Evolutionary conservation across 1,139 yeast species (phyloP), one percentile per base, ranked within the genome.

Genomic region (Saccharomyces hybrid): DNA sequence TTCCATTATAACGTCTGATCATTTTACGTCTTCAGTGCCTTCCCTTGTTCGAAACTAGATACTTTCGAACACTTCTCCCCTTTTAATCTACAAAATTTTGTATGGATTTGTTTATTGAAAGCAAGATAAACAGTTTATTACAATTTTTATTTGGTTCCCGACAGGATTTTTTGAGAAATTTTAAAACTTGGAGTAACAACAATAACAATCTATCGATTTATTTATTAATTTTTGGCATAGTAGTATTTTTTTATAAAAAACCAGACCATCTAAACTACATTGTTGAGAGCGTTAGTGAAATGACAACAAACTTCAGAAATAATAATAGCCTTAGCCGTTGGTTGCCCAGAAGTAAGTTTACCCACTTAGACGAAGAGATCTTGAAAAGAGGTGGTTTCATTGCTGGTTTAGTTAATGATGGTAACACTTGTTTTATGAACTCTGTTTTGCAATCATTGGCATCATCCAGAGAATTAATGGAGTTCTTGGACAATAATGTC

Each of bases 351-450:
- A 38, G 50, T 27, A 48, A 32, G 25, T 53, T 53, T 50, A 56
- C 60, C 13, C 61, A 59, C 47, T 56, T 61, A 48, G 66, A 65
- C 31, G 63, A 61, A 13, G 50, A 48, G 13, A 59, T 66, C 34
- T 48, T 65, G n/a, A 57, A 61, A 46, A 59, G 62, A n/a, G 93
- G 93, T 57, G 91, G 91, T 3, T 81, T 79, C 58, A 79, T 88
- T 42, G 97, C 96, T 27, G 97, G 97, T 1, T 75, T 90, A 48
- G 79, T 82, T 58, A 90, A 90, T 69, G 97, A 89, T 61, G 97
- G 97, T 13, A 90, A 90, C 65, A 88, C 96, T 0, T 90, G 97
- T 69, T 90, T 90, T 64, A 89, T 90, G 95, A 90, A 90, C 70
- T 83, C 90, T 23, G 96, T 90, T 1, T 74, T 90, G 42, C 97